Base-by-base conservation (phyloP, 306 rosid genomes). In the Cucumis cinereus region DNA sequence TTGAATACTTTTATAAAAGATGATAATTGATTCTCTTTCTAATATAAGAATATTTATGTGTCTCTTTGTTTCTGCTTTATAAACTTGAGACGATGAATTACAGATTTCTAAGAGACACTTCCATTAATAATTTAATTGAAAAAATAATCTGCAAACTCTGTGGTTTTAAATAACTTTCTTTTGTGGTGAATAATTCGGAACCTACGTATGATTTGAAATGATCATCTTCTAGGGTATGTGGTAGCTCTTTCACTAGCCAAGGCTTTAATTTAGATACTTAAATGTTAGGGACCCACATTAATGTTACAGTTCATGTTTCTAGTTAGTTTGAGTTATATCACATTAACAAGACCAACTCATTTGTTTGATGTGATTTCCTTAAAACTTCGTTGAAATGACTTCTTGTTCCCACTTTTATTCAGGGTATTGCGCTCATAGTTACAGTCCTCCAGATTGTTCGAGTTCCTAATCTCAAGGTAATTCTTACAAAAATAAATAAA, bases 391-490 rank as follows among this genome's bases (percentile, higher is more conserved):
- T 68, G 60, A 58, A 38, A 55, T 77, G 52, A 54, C 28, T 64
- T 41, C 60, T 75, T 66, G 64, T 54, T 36, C 38, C 55, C 68
- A 56, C 55, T 54, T 83, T 67, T 61, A 28, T 69, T 76, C 88
- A 94, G 99, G 99, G 98, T 80, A 89, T 93, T 73, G 81, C 97
- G 16, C 85, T 95, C 87, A 95, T 95, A 85, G 85, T 92, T 78
- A 92, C 99, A 40, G 99, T 95, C 87, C 98, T 95, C 86, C 99
- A 95, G 85, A 89, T 95, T 83, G 98, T 95, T 33, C 95, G 90
- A 36, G 84, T 95, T 77, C 99, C 99, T 1, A 95, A 95, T 90
- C 99, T 95, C 83, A 95, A 95, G 99, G 99, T 95, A 79, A 89
- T 77, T 57, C 15, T 47, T 24, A 45, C 22, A 15, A 47, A 7